These are phyloP conservation scores for Pilaira anomala DNA, from an alignment of 192 early-diverging fungal genomes.

Conservation along the genomic window DNA sequence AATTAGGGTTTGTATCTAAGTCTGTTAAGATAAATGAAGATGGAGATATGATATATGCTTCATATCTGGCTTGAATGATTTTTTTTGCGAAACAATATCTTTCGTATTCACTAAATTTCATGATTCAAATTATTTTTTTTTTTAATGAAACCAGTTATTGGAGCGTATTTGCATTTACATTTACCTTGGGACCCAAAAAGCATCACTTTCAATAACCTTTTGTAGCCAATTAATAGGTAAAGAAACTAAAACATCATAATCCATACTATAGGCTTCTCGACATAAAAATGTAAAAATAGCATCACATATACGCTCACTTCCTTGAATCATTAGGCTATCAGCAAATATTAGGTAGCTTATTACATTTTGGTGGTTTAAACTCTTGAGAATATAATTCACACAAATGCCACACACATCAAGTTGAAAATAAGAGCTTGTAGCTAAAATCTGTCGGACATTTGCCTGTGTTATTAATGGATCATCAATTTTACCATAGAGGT, in stretches of 20 bases:
- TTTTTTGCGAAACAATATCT: constrained; percentile 43
- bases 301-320: constrained; percentile 43
- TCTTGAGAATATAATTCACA: constrained; percentile 28
- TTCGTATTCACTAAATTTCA: constrained; percentile 56
- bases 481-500: constrained; percentile 49
- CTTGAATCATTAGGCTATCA: constrained; percentile 37
- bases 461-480: constrained; percentile 29
- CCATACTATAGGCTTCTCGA: constrained; percentile 47
- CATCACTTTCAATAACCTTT: constrained; percentile 45
- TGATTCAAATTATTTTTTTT: too few species aligned
- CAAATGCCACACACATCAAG: constrained; percentile 47
- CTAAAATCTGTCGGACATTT: constrained; percentile 46
- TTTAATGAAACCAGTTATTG: background rate
- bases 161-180: background rate
- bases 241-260: constrained; percentile 31
- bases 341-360: constrained; percentile 45
- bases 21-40: background rate
- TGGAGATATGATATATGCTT: background rate
- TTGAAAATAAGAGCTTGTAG: constrained; percentile 47
- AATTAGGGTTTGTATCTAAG: background rate
- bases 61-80: constrained; percentile 6
- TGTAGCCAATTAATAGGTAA: constrained; percentile 45
- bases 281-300: constrained; percentile 52
- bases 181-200: constrained; percentile 56
- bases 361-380: constrained; percentile 32